A percentile compares a stretch with the other conserved stretches of the same genome.
Conservation (phyloP, 169 alveolate species). For the Plasmodium ovale region DNA sequence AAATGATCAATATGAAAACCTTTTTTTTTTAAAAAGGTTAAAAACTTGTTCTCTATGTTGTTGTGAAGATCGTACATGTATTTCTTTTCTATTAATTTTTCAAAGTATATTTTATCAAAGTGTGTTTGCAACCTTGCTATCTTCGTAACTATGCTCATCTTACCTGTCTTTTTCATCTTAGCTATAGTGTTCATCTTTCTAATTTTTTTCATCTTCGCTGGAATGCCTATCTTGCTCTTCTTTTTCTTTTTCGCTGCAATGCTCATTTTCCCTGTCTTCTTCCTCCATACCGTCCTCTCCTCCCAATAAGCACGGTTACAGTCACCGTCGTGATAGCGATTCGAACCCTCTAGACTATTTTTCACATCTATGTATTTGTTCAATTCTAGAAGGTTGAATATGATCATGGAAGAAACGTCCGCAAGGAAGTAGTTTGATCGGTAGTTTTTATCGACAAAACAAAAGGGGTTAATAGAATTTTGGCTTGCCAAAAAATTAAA, state of each 20-base stretch:
- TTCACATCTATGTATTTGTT: slow-evolving; percentile 68
- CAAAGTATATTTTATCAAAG: slow-evolving; percentile 54
- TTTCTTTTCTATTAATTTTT: slow-evolving; percentile 15
- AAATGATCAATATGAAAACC: slow-evolving; percentile 9
- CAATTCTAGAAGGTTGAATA: slow-evolving; percentile 74
- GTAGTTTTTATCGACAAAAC: slow-evolving; percentile 77
- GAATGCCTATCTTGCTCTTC: too few species aligned
- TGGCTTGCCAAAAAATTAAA: slow-evolving; percentile 84
- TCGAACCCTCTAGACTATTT: slow-evolving; percentile 36
- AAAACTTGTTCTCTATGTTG: slow-evolving; percentile 25
- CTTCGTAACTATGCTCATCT: background rate
- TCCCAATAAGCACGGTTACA: too few species aligned
- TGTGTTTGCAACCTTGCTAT: background rate
- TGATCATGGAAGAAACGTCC: slow-evolving; percentile 70
- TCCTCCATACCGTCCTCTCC: too few species aligned
- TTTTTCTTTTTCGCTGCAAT: too few species aligned
- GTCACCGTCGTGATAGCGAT: slow-evolving; percentile 6
- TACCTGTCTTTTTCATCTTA: background rate
- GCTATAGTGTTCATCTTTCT: background rate
- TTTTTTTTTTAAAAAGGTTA: slow-evolving; percentile 59
- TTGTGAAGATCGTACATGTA: background rate
- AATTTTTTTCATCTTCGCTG: too few species aligned
- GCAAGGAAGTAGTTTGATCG: slow-evolving; percentile 79
- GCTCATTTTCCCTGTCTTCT: too few species aligned
- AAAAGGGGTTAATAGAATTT: slow-evolving; percentile 88